Base-by-base conservation (phyloP, 257 asterid genomes). In the Thymus quinquecostatus region DNA sequence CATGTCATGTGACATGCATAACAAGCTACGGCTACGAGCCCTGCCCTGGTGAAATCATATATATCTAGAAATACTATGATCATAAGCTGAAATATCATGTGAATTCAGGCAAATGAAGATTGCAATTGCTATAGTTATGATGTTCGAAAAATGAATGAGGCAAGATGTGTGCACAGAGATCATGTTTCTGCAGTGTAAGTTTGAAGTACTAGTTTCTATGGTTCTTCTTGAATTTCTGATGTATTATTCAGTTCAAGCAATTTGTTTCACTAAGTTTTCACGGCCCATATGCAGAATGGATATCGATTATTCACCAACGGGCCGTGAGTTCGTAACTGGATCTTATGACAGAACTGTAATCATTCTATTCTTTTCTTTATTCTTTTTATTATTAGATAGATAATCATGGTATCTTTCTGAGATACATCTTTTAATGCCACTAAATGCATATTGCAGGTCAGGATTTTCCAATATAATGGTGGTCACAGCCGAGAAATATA, bases 251-350 rank as follows among this genome's bases (percentile, higher is more conserved):
- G 63, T 45, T 5, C n/a, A 13, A 10, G 58, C 32, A 36, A 55
- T 53, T 58, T 60, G n/a, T 9, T 53, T 49, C 53, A 40, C 66
- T 53, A 66, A 78, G 63, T 40, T 60, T 77, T 59, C 68, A 36
- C 63, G 27, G 50, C n/a, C 70, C 64, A 58, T 76, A 32, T 78
- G 81, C 84, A 94, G 99, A 60, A 89, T 94, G 99, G 99, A 91
- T 80, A 91, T 94, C 63, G 97, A 94, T 82, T 94, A 91, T 79
- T 91, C 99, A 47, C 96, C 99, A 70, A 91, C 96, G 33, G 99
- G 99, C 59, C 96, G 99, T 73, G 99, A 94, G 82, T 94, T 94
- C 79, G 99, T 91, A 34, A 91, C 99, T 13, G 98, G 99, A 73
- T 94, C 97, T 59, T 94, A 94, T 73, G 99, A 94, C 80, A 85